Evolutionary conservation across 1,284 basidiomycete genomes (phyloP).

Genomic region (Rhodotorula sp.): DNA sequence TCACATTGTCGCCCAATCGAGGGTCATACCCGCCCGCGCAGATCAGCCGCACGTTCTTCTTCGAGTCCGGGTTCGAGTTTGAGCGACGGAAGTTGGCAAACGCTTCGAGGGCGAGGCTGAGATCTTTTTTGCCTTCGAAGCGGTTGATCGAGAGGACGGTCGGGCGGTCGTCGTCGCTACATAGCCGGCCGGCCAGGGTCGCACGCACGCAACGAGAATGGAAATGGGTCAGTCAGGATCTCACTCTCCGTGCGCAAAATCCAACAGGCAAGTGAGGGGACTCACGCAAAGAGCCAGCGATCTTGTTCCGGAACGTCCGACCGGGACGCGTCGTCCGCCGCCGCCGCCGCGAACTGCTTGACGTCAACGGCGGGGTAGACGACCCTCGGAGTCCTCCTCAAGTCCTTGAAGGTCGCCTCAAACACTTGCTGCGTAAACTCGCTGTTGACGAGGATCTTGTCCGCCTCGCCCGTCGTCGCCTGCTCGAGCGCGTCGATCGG

Average conservation of each 20-base stretch:
- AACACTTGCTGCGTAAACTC: conserved; percentile 82
- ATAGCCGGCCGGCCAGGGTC: neutral
- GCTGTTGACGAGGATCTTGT: conserved; percentile 89
- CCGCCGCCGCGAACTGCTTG: conserved; percentile 19
- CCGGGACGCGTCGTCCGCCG: neutral
- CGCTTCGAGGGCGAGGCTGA: conserved; percentile 72
- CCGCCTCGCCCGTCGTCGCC: conserved; percentile 85
- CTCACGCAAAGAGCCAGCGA: conserved; percentile 31
- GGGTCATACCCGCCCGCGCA: conserved; percentile 78
- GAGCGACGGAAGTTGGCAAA: conserved; percentile 57
- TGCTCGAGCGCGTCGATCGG: conserved; percentile 93
- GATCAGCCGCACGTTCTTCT: conserved; percentile 59
- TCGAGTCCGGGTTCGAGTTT: neutral
- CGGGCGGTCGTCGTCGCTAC: conserved; percentile 59
- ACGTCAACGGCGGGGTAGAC: conserved; percentile 65
- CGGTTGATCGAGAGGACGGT: conserved; percentile 88
- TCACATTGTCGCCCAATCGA: conserved; percentile 66
- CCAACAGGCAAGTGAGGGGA: neutral
- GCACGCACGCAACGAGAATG: too few relatives aligned
- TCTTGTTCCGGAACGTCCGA: conserved; percentile 8
- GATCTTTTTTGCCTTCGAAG: conserved; percentile 95
- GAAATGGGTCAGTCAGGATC: neutral
- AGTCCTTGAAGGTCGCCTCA: conserved; percentile 68
- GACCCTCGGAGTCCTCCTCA: conserved; percentile 64
- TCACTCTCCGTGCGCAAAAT: neutral